Base-by-base conservation (phyloP, 768 basidiomycete species). In the Boletus speciosus region DNA sequence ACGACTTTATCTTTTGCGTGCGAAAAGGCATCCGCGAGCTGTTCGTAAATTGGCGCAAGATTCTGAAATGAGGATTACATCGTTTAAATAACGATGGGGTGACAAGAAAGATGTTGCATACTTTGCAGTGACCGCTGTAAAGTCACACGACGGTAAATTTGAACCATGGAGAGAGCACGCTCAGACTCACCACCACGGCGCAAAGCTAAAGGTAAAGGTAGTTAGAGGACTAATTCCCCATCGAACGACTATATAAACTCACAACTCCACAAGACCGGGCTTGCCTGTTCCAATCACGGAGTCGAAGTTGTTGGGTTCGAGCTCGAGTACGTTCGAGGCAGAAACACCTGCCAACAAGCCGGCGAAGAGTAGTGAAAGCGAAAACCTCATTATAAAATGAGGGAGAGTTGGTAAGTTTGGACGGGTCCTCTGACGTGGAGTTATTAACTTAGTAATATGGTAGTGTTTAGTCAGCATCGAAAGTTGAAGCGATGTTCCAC, bases 241-340 rank as follows among this genome's bases (percentile, higher is more conserved):
- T 34, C 14, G 27, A 55, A 37, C 15, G 44, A 60, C 39, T 38
- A 15, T 12, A 21, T 31, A 4, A 25, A 80, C 93, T 71, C 64
- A 94, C 92, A 96, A 95, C 73, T 95, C 93, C 25, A 96, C 90
- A 34, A 94, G 78, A 63, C 86, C 91, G 51, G 90, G 87, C 65
- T 82, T 90, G 51, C 87, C 90, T 53, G 86, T 73, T 47, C 93
- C 93, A 64, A 96, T 74, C 52, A 84, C 68, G 29, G 73, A 60
- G 68, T 93, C 86, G 66, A 93, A 97, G 73, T 87, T 90, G 57
- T 78, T 76, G 0, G 88, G 77, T 43, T 68, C 80, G 43, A 96
- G 83, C 8, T 93, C 92, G 41, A 94, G 56, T 47, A 97, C 94
- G 64, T 93, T 93, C 9, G 90, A 93, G 41, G 89, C 88, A 54